phyloP scores from a whole-genome alignment of 352 stramenopile genomes.

The Peronospora tabacina region DNA sequence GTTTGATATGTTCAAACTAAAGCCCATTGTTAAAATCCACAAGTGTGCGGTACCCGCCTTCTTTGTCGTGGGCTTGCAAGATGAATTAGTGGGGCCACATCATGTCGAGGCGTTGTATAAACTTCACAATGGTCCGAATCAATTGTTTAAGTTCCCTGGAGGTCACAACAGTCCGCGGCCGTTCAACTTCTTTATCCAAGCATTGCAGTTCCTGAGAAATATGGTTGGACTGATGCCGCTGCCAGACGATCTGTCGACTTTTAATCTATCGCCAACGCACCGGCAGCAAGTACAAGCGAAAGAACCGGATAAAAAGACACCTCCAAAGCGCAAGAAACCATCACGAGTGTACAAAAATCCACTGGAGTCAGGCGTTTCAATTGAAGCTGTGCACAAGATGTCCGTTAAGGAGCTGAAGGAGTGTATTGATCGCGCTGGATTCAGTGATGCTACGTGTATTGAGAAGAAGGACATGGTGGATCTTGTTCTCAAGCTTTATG shows the following conservation, averaged over 20 bases:
- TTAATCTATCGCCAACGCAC: conserved; percentile 32
- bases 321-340: conserved; percentile 26
- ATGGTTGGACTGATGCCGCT: conserved; percentile 73
- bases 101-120: conserved; percentile 69
- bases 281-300: conserved; percentile 17
- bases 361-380: conserved; percentile 38
- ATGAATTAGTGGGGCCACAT: conserved; percentile 72
- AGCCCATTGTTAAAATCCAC: conserved; percentile 62
- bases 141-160: conserved; percentile 73
- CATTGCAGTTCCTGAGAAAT: conserved; percentile 68
- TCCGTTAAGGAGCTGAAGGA: conserved; percentile 74
- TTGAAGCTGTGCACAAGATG: conserved; percentile 67
- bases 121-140: conserved; percentile 66
- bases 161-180: conserved; percentile 75
- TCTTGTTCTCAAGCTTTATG: conserved; percentile 74
- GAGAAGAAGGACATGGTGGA: conserved; percentile 81
- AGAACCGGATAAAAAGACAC: conserved; percentile 12
- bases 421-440: conserved; percentile 57
- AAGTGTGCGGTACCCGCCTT: conserved; percentile 71
- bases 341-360: conserved; percentile 62
- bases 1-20: conserved; percentile 87
- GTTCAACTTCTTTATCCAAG: conserved; percentile 72
- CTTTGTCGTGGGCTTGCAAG: conserved; percentile 66
- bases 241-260: conserved; percentile 44
- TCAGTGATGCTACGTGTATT: conserved; percentile 64